Evolutionary conservation across 78 protist genomes (phyloP), one percentile per base, ranked within the genome.

Genomic region (Thecamonas trahens): DNA sequence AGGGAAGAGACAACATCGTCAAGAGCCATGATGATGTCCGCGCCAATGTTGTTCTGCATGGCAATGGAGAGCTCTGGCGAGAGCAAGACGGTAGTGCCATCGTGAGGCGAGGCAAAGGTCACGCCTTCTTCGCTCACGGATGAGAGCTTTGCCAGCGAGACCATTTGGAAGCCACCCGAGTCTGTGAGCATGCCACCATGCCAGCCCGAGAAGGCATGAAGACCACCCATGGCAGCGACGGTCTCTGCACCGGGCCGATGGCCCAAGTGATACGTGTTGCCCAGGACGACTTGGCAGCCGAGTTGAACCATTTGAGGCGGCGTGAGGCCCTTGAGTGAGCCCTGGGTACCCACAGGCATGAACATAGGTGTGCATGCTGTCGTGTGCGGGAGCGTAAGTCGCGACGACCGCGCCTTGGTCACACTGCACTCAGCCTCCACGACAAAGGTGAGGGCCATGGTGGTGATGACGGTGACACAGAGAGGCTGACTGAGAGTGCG

Each of bases 311-410:
- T 1, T 53, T 22, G 59, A 0, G 4, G 3, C 3, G 18, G 4
- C 17, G 34, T 84, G 38, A 92, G 24, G 3, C 95, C 99, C 28
- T 95, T 95, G 28, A 95, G 63, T 0, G 95, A 83, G 11, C 96
- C 94, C 47, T 69, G 67, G 67, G 96, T 95, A 6, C 96, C 98
- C 13, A 95, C 98, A 7, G 97, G 97, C 97, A 93, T 93, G 78
- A 93, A 93, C 79, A 93, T 57, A 11, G 91, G 91, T 9, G 87
- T 81, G 11, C 47, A 40, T 5, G 54, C 72, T 1, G 0, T 26
- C 11, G 24, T 1, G 24, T 77, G 84, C 9, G 88, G 88, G 26
- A 83, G 79, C 15, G 3, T 1, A 40, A 83, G 2, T 18, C 7
- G 11, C 9, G 80, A 42, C 22, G 63, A 77, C 7, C 88, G 62